Conservation (phyloP, 192 early-diverging fungal species). For the Funneliformis mosseae region DNA sequence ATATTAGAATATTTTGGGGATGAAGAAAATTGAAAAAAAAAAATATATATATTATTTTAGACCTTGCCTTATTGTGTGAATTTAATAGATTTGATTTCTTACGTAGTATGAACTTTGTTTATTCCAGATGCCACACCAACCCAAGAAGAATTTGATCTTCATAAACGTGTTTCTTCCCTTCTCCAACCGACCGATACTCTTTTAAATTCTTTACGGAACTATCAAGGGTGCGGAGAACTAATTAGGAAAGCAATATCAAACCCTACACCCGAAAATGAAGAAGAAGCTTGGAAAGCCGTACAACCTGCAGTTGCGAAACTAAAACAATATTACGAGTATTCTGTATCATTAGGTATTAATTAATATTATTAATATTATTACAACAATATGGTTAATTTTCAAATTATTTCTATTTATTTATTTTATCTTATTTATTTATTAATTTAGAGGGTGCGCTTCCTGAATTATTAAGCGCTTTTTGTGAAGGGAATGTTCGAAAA, state of each 20-base stretch:
- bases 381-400: neutral
- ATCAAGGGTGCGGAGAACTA: constrained; percentile 69
- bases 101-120: constrained; percentile 4
- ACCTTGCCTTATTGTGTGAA: neutral
- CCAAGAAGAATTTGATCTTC: constrained; percentile 64
- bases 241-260: constrained; percentile 86
- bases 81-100: neutral
- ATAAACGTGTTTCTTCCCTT: constrained; percentile 56
- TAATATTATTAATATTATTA: neutral
- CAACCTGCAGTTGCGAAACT: constrained; percentile 79
- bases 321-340: constrained; percentile 80
- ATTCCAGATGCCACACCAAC: constrained; percentile 56
- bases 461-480: constrained; percentile 67
- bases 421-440: constrained; percentile 7
- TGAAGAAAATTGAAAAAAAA: too few relatives aligned
- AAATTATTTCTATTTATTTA: constrained; percentile 17
- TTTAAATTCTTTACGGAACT: constrained; percentile 58
- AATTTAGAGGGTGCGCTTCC: constrained; percentile 64
- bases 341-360: constrained; percentile 67
- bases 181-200: constrained; percentile 56
- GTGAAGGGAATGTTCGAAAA: constrained; percentile 62
- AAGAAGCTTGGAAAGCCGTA: constrained; percentile 85
- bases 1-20: neutral
- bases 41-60: too few relatives aligned
- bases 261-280: constrained; percentile 84